Base-by-base conservation (phyloP, 768 basidiomycete species). In the Butyriboletus loyo region DNA sequence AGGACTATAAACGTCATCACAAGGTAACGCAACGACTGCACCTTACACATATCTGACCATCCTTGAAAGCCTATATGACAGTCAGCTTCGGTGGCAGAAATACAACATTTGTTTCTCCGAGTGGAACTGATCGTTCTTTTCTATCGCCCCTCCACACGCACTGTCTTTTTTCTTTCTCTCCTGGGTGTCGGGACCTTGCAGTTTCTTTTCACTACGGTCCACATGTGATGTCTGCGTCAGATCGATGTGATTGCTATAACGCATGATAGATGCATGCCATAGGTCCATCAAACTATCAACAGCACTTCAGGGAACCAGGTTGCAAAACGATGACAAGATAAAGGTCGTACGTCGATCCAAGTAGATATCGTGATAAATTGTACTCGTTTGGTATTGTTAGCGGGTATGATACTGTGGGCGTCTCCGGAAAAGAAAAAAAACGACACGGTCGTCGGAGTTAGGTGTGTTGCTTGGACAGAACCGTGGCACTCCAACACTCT, bases 361-460 rank as follows among this genome's bases (percentile, higher is more conserved):
- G 49, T 46, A 53, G 44, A 53, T 54, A 49, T 60, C 41, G 22
- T 46, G 48, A 55, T 49, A 58, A 51, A 42, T 52, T 4, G 50
- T 43, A 37, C 36, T 49, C 41, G 28, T 31, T 27, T 4, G 35
- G 46, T 54, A 42, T 54, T 25, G 10, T 14, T 28, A 7, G 17
- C 25, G 15, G 22, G 41, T 57, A 57, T 56, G 38, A 31, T 34
- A 15, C 17, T 36, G 19, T 9, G 15, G 8, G 30, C 30, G 46
- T 36, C 10, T 35, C 14, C 28, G 19, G 34, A 14, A 13, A 40
- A 38, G 24, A 45, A 38, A 36, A 38, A 21, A 40, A 43, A 2
- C 24, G 27, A 21, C 27, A 27, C 2, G 24, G 24, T 11, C 13
- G 13, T 53, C n/a, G 5, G 21, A n/a, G 36, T 14, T 32, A 24